A percentile compares a stretch with the other conserved stretches of the same genome.
phyloP scores from a whole-genome alignment of 495 filamentous ascomycete species.

The Rusavskia elegans region DNA sequence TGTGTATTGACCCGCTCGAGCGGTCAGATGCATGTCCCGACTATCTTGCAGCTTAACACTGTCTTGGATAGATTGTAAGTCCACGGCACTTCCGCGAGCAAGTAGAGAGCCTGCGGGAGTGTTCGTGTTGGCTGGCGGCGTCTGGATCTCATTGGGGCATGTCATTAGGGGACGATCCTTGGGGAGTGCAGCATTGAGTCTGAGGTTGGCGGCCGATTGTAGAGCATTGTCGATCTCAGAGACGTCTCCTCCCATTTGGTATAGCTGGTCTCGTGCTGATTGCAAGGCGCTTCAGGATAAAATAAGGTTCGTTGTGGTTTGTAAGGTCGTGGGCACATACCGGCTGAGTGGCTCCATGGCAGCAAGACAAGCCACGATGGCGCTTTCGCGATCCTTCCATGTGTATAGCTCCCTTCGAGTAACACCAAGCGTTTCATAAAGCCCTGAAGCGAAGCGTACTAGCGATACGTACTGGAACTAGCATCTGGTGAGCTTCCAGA shows the following conservation, averaged over 20 bases:
- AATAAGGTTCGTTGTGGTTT: not conserved
- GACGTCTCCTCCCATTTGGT: conserved; percentile 6
- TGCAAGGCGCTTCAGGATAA: conserved; percentile 1
- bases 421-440: conserved; percentile 4
- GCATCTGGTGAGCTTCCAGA: not conserved
- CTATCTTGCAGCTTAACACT: not conserved
- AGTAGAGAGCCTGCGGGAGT: conserved; percentile 2
- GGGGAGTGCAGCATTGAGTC: not conserved
- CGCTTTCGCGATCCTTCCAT: conserved; percentile 10
- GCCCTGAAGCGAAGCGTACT: conserved; percentile 13
- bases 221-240: conserved; percentile 10
- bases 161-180: not conserved
- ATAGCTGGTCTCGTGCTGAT: conserved; percentile 7
- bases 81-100: conserved; percentile 8
- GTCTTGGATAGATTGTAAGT: conserved; percentile 3
- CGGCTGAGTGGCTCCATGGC: conserved; percentile 6
- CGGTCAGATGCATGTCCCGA: not conserved
- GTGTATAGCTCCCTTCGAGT: conserved; percentile 1
- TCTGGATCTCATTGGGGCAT: not conserved
- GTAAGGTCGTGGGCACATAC: conserved; percentile 1
- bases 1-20: not conserved
- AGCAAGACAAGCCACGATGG: conserved; percentile 7
- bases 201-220: not conserved
- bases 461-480: conserved; percentile 29
- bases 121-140: not conserved